Evolutionary conservation across 495 filamentous ascomycete species (phyloP), one percentile per base, ranked within the genome.

Genomic region (Penicillium ucsense): DNA sequence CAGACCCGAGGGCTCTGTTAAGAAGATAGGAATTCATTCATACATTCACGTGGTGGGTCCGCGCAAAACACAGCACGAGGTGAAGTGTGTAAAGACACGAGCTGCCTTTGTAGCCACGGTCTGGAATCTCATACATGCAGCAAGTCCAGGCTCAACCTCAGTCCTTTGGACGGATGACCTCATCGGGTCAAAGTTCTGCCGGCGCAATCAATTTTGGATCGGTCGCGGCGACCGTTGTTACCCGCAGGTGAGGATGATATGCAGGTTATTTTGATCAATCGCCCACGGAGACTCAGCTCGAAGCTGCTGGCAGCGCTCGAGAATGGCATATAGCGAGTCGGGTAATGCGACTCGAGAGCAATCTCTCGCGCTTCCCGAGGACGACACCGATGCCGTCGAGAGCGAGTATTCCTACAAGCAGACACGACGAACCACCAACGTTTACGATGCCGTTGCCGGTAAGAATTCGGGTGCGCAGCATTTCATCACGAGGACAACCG

Each of bases 361-460:
- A 30, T 56, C 51, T 12, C 33, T 56, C 28, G 48, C 55, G 42
- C 47, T 38, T 12, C 31, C 45, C 5, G 37, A 47, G 12, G 5
- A 31, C 5, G 30, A 41, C 12, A 3, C 20, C 11, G 27, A 41
- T 7, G 12, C 29, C 3, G 34, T 35, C 9, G 40, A 51, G 32
- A 41, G 44, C 11, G 48, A 55, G 40, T 41, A 40, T 6, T 39
- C 42, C 28, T 36, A 36, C 38, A 52, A 35, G 56, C 37, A 31
- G 47, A 37, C 10, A 41, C 57, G 48, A 52, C 61, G 39, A 63
- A 54, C 61, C 31, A 71, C 74, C 12, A 88, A 72, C 38, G 65
- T 94, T 31, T 94, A 89, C 61, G 87, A 95, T 68, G 84, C 83
- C 33, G 79, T 89, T 38, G 88, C 86, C 49, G 86, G 88, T 87